Percentiles rank a stretch among this genome's conserved stretches.
phyloP scores from a whole-genome alignment of 1,139 yeast species.

The Sugiyamaella grinbergsii region DNA sequence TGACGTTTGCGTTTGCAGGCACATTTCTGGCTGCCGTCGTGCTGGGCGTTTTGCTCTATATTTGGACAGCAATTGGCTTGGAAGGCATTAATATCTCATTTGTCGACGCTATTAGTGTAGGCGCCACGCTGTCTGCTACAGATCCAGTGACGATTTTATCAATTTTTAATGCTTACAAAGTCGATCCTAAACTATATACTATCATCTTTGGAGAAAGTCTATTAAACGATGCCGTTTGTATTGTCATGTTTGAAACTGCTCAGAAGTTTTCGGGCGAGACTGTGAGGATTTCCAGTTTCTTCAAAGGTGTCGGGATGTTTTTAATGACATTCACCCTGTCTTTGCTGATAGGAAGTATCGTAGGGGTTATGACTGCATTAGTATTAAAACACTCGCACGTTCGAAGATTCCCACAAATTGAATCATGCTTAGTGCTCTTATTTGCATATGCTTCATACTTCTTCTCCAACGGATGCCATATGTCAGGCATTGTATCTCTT shows the following conservation, averaged over 20 bases:
- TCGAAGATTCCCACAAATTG: slow-evolving; percentile 92
- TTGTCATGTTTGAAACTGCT: slow-evolving; percentile 98
- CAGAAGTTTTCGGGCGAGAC: slow-evolving; percentile 91
- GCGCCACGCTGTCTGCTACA: slow-evolving; percentile 96
- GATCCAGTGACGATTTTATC: slow-evolving; percentile 98
- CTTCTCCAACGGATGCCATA: slow-evolving; percentile 97
- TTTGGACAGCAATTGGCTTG: slow-evolving; percentile 90
- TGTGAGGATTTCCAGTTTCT: slow-evolving; percentile 72
- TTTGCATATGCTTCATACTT: slow-evolving; percentile 96
- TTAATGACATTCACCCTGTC: slow-evolving; percentile 92
- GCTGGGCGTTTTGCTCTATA: slow-evolving; percentile 75
- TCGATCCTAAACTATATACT: slow-evolving; percentile 95
- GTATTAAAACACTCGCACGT: slow-evolving; percentile 90
- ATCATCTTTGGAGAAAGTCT: slow-evolving; percentile 96
- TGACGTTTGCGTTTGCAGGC: slow-evolving; percentile 96
- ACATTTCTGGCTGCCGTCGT: slow-evolving; percentile 91
- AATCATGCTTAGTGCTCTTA: slow-evolving; percentile 85
- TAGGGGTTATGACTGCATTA: slow-evolving; percentile 88
- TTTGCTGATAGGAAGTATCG: slow-evolving; percentile 83
- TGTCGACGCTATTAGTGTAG: slow-evolving; percentile 95
- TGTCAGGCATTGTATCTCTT: slow-evolving; percentile 97
- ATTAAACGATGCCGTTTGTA: slow-evolving; percentile 95
- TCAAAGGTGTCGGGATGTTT: slow-evolving; percentile 93
- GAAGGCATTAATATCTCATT: slow-evolving; percentile 87
- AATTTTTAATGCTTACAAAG: slow-evolving; percentile 95